Base-by-base conservation (phyloP, 441 rosid species). In the Croton setiger region DNA sequence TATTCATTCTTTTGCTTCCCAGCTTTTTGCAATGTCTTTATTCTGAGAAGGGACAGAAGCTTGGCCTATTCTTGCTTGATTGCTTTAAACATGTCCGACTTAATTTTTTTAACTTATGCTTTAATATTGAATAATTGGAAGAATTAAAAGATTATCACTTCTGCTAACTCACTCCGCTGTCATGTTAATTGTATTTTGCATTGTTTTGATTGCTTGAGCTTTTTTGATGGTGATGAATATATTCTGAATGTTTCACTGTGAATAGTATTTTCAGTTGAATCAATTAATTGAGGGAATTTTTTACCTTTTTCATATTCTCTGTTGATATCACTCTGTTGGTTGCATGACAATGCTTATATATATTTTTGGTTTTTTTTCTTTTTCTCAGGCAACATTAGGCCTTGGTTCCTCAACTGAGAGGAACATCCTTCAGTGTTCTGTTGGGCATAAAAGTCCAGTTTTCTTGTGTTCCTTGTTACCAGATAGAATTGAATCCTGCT, bases 331-430 rank as follows among this genome's bases (percentile, higher is more conserved):
- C 5, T 59, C 20, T 47, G 45, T 12, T 48, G 49, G 49, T 44
- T 9, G 7, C 18, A 17, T 58, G 4, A 20, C 9, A 37, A 27
- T 63, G 13, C 39, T 45, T 13, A 36, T 41, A 35, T 55, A 5
- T 55, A 5, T 36, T 63, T 68, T 55, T 39, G 17, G 69, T 57
- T 15, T 12, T 51, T 56, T 9, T 44, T 47, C 1, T 23, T 33
- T 68, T 14, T 61, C 62, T 64, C 75, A 95, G 99, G 99, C 99
- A 58, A 92, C 98, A 61, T 76, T 95, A 64, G 99, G 99, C 23
- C 76, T 75, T 3, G 99, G 99, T 72, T 82, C 80, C 3, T 74
- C 88, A 1, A 45, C 60, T 55, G 97, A 83, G 63, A 95, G 78
- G 79, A 73, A 78, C 80, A 79, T 88, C 43, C 85, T 95, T 71